Evolutionary conservation across 768 basidiomycete genomes (phyloP), one percentile per base, ranked within the genome.

Genomic region (Hemileccinum impolitum): DNA sequence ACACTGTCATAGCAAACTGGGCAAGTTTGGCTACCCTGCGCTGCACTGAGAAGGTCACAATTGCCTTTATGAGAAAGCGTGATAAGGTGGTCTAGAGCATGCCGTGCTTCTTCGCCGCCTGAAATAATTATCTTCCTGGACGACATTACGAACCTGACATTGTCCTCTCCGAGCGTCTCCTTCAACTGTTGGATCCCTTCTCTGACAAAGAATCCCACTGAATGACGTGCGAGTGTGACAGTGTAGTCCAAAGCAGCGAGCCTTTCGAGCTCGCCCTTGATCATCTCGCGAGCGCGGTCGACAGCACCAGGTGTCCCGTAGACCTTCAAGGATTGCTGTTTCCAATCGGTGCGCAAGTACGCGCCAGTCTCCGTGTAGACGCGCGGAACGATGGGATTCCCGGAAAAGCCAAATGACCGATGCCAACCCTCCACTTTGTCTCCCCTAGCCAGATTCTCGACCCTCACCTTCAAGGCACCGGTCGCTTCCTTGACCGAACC

Each of bases 381-480:
- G 0, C 60, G 64, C 25, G 55, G 53, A 39, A 77, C 56, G 43
- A 79, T 77, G 1, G 54, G 26, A 42, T 60, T 69, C 8, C 18
- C 55, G 6, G 31, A 26, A 52, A 30, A 40, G 2, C 53, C 57
- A 49, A 82, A 70, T 0, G 71, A 70, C 30, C 69, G 63, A 61
- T 82, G 81, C 81, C 80, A 84, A 30, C 71, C 71, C 4, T 65
- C 63, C 3, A 84, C 64, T 31, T 64, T 75, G 35, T 78, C 75
- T 6, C 82, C 82, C 19, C 69, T 69, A 3, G 72, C 75, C 34
- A 84, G 59, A 44, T 68, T 74, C 60, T 84, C 83, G 0, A 80
- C 77, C 44, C 81, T 68, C 12, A 84, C 81, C 65, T 83, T 84
- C 51, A 85, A 57, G 5, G 73, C 70, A 1, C 83, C 83, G 1